Conservation (phyloP, 1,139 yeast species). For the Geotrichum restrictum region DNA sequence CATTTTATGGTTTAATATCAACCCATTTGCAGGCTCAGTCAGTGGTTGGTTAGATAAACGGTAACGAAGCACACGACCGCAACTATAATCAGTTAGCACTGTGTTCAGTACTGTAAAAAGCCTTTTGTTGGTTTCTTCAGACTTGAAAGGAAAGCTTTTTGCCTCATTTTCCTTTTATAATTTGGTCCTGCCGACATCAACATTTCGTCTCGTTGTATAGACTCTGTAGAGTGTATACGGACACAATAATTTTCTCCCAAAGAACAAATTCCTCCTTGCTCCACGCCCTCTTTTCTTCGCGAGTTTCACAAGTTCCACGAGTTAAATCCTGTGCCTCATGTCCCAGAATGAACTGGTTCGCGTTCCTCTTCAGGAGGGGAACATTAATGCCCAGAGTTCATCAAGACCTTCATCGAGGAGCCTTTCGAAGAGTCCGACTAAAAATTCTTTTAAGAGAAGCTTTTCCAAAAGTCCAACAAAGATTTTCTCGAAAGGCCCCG, state of each 20-base stretch:
- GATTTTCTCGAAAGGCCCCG: neutral
- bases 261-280: neutral
- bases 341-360: constrained; percentile 11
- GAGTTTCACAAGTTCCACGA: too few relatives aligned
- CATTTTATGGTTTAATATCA: too few relatives aligned
- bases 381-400: constrained; percentile 13
- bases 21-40: neutral
- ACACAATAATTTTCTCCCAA: too few relatives aligned
- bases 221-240: too few relatives aligned
- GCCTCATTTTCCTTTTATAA: too few relatives aligned
- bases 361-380: constrained; percentile 16
- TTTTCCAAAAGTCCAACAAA: constrained; percentile 1
- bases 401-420: constrained; percentile 4
- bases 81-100: neutral
- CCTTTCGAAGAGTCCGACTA: constrained; percentile 4
- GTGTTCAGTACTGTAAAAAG: too few relatives aligned
- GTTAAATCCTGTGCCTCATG: too few relatives aligned
- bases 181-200: too few relatives aligned
- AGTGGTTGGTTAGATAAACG: neutral
- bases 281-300: neutral
- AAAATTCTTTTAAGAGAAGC: constrained; percentile 3
- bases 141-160: too few relatives aligned
- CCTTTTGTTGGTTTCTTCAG: too few relatives aligned
- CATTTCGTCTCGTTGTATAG: too few relatives aligned
- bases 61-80: neutral